These are phyloP conservation scores for Eleusine indica DNA, from an alignment of 176 grass and related monocot genomes.

Conservation along the genomic window DNA sequence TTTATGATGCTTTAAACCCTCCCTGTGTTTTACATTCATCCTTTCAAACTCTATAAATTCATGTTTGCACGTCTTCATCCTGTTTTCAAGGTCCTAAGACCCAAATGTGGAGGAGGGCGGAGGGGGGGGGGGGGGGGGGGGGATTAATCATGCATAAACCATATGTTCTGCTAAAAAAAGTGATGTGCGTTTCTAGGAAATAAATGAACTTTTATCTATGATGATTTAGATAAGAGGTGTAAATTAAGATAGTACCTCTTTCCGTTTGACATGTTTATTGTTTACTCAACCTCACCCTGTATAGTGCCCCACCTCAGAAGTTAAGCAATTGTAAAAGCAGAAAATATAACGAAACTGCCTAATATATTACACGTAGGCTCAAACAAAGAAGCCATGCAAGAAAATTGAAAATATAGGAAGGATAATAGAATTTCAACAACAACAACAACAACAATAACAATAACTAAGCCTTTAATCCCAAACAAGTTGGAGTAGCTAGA, in stretches of 20 bases:
- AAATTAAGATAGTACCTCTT: constrained; percentile 69
- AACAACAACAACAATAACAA: too few species aligned
- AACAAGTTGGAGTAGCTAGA: too few species aligned
- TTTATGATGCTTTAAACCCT: constrained; percentile 88
- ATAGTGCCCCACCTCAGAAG: constrained; percentile 33
- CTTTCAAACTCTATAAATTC: constrained; percentile 91
- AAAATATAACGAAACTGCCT: background rate
- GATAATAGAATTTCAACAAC: too few species aligned
- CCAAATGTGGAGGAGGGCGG: background rate
- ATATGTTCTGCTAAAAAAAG: background rate
- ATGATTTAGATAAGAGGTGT: constrained; percentile 3
- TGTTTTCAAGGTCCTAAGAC: constrained; percentile 72
- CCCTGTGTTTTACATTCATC: constrained; percentile 78
- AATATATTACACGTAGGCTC: background rate
- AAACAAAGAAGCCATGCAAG: constrained; percentile 14
- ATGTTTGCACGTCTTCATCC: constrained; percentile 87
- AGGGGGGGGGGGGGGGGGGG: too few species aligned
- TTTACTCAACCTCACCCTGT: constrained; percentile 98
- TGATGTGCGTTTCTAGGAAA: background rate
- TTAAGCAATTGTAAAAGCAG: constrained; percentile 29
- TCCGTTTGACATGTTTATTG: constrained; percentile 76
- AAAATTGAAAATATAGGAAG: background rate
- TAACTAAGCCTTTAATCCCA: too few species aligned
- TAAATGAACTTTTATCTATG: constrained; percentile 28
- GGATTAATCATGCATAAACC: background rate